Evolutionary conservation across 768 basidiomycete species (phyloP).

Genomic region (Tylopilus vinaceipallidus): DNA sequence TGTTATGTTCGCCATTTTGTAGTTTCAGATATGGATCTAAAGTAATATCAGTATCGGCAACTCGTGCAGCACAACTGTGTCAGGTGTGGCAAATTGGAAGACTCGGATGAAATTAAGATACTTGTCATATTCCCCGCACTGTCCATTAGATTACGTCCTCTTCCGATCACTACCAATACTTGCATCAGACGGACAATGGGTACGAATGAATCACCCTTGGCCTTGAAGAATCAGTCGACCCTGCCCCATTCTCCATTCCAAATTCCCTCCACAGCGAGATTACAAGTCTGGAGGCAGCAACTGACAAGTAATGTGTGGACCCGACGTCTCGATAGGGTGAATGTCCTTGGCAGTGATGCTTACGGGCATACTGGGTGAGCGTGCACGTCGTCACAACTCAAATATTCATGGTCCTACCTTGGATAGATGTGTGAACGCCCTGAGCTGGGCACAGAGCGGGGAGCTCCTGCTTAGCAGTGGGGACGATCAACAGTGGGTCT

Average conservation of each 20-base stretch:
- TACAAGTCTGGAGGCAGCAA: slow-evolving; percentile 23
- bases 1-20: neutral
- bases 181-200: slow-evolving; percentile 9
- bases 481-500: slow-evolving; percentile 64
- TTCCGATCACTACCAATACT: neutral
- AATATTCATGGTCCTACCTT: neutral
- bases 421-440: slow-evolving; percentile 69
- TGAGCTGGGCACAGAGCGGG: slow-evolving; percentile 70
- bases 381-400: slow-evolving; percentile 10
- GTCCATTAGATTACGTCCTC: neutral
- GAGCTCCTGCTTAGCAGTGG: slow-evolving; percentile 66
- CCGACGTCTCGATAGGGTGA: slow-evolving; percentile 57
- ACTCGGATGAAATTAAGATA: neutral
- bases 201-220: neutral
- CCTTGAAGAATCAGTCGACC: slow-evolving; percentile 2
- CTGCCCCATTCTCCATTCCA: slow-evolving; percentile 3
- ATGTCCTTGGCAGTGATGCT: slow-evolving; percentile 62
- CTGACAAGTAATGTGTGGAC: slow-evolving; percentile 26
- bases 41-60: too few species aligned
- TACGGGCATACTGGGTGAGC: slow-evolving; percentile 71
- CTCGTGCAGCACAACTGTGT: too few species aligned
- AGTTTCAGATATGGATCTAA: neutral
- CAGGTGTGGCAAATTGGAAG: neutral
- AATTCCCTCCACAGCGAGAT: slow-evolving; percentile 22
- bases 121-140: too few species aligned